A percentile compares a stretch with the other conserved stretches of the same genome.
phyloP scores from a whole-genome alignment of 1,139 yeast genomes.

The Magnusiomyces tetraspermus region DNA sequence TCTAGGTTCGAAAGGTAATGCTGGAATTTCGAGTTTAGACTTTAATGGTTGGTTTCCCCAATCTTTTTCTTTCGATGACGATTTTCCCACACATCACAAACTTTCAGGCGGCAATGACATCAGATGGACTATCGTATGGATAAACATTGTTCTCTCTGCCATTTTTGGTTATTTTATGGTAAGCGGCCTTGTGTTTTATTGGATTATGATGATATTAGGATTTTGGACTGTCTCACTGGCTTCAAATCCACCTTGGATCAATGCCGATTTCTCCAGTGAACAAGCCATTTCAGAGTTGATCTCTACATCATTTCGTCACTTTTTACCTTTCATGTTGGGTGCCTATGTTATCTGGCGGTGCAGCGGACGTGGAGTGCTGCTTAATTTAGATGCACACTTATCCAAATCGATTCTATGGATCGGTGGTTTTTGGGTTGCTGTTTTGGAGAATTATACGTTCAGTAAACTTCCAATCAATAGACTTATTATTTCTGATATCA shows the following conservation, averaged over 20 bases:
- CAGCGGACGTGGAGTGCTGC: conserved; percentile 36
- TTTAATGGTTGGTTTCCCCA: conserved; percentile 70
- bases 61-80: conserved; percentile 48
- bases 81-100: conserved; percentile 26
- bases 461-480: conserved; percentile 84
- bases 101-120: conserved; percentile 56
- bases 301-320: conserved; percentile 62
- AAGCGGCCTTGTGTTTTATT: conserved; percentile 48
- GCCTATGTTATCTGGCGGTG: conserved; percentile 63
- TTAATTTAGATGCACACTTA: conserved; percentile 31
- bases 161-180: conserved; percentile 50
- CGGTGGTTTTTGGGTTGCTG: conserved; percentile 76
- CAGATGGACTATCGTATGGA: conserved; percentile 44
- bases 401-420: conserved; percentile 61
- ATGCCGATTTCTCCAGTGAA: conserved; percentile 40
- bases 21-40: conserved; percentile 46
- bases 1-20: conserved; percentile 32
- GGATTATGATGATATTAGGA: conserved; percentile 58
- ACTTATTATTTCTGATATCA: conserved; percentile 59
- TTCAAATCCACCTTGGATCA: conserved; percentile 65
- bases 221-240: conserved; percentile 79
- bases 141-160: conserved; percentile 48
- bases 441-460: conserved; percentile 77
- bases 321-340: conserved; percentile 66
- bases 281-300: conserved; percentile 46